These are phyloP conservation scores for Macrocybe gigantea DNA, from an alignment of 768 basidiomycete genomes.

Conservation along the genomic window DNA sequence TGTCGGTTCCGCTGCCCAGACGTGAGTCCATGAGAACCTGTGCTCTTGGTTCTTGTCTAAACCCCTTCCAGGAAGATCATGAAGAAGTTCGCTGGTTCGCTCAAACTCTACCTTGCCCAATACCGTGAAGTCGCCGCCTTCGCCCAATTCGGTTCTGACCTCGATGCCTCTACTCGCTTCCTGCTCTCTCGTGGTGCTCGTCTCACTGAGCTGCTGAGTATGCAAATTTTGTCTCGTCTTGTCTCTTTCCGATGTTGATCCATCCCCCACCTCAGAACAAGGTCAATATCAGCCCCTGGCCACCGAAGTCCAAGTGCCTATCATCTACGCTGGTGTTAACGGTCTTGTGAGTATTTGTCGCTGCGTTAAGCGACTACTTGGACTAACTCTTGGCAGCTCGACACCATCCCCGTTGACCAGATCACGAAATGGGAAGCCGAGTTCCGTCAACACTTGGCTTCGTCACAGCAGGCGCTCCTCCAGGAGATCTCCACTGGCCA, in stretches of 20 bases:
- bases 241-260: conserved; percentile 9
- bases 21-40: conserved; percentile 48
- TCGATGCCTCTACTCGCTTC: conserved; percentile 99
- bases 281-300: conserved; percentile 95
- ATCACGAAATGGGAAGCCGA: conserved; percentile 91
- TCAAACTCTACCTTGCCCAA: conserved; percentile 99
- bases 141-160: conserved; percentile 99
- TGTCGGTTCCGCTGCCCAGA: conserved; percentile 99
- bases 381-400: conserved; percentile 49
- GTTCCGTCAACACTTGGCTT: conserved; percentile 82
- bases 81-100: conserved; percentile 99
- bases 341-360: conserved; percentile 67
- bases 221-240: conserved; percentile 17
- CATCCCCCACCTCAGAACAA: conserved; percentile 60
- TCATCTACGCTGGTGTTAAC: conserved; percentile 99
- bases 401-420: conserved; percentile 91
- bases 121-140: conserved; percentile 99
- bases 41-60: background rate
- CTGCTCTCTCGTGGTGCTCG: conserved; percentile 96
- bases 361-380: background rate
- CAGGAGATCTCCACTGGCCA: conserved; percentile 78
- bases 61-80: conserved; percentile 76
- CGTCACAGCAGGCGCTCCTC: conserved; percentile 71
- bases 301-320: conserved; percentile 96
- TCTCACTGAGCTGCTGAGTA: conserved; percentile 93